A percentile compares a stretch with the other conserved stretches of the same genome.
phyloP scores from a whole-genome alignment of 2,329 filamentous ascomycete genomes.

The Ophiostoma montium region DNA sequence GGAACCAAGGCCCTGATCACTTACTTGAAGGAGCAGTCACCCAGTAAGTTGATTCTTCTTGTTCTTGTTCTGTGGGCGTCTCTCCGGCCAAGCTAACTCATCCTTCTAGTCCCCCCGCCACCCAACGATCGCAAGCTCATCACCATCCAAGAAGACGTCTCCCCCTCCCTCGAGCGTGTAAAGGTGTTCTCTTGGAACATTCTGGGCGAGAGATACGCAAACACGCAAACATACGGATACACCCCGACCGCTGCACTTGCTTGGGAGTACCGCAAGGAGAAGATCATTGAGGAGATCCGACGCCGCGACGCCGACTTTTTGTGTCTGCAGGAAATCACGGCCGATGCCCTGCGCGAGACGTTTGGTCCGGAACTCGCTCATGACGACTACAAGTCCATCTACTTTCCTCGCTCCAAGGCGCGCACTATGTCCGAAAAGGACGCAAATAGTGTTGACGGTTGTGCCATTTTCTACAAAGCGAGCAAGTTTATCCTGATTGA shows the following conservation, averaged over 20 bases:
- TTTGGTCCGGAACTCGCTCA: slow-evolving; percentile 78
- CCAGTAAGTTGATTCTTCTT: slow-evolving; percentile 43
- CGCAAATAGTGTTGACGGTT: slow-evolving; percentile 82
- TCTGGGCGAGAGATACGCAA: slow-evolving; percentile 86
- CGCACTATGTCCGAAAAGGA: slow-evolving; percentile 87
- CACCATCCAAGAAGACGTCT: slow-evolving; percentile 56
- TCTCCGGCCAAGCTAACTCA: not conserved
- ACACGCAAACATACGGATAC: slow-evolving; percentile 74
- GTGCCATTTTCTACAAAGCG: slow-evolving; percentile 77
- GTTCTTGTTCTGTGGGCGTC: not conserved
- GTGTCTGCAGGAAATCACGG: slow-evolving; percentile 86
- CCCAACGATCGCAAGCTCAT: slow-evolving; percentile 66
- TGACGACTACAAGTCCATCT: slow-evolving; percentile 84
- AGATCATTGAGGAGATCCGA: slow-evolving; percentile 71
- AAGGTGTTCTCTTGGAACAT: slow-evolving; percentile 92
- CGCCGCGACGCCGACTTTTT: slow-evolving; percentile 75
- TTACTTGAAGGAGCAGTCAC: slow-evolving; percentile 69
- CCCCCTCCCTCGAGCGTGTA: slow-evolving; percentile 51
- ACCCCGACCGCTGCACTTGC: slow-evolving; percentile 66
- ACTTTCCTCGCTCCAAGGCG: slow-evolving; percentile 79
- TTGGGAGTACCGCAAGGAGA: slow-evolving; percentile 76
- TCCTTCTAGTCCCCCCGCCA: slow-evolving; percentile 52
- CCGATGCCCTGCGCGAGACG: slow-evolving; percentile 80
- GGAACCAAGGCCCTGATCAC: slow-evolving; percentile 78
- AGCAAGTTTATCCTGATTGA: slow-evolving; percentile 90